Evolutionary conservation across 768 basidiomycete species (phyloP).

Genomic region (Tricholoma sp.): DNA sequence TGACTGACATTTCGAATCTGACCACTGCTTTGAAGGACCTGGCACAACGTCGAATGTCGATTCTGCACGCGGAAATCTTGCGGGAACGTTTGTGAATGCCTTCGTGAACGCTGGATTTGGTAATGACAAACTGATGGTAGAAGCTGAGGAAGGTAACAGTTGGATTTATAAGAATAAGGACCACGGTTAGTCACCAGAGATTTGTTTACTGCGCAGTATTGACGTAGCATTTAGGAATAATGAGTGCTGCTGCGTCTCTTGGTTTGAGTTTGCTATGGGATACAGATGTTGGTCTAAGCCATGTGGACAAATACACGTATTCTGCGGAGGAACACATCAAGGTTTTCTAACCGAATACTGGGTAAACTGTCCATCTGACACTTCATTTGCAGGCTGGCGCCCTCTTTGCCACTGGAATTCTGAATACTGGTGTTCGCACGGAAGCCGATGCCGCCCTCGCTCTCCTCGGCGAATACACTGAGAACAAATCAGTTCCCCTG

Average conservation of each 20-base stretch:
- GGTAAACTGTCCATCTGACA: background rate
- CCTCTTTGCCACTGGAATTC: constrained; percentile 88
- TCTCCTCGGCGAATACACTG: constrained; percentile 84
- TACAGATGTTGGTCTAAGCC: constrained; percentile 87
- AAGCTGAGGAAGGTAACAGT: constrained; percentile 91
- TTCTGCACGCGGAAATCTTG: constrained; percentile 90
- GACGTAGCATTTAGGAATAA: constrained; percentile 61
- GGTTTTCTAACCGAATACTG: constrained; percentile 25
- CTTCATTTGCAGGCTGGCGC: constrained; percentile 66
- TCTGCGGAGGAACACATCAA: constrained; percentile 96
- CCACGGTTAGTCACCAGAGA: constrained; percentile 55
- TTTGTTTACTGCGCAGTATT: background rate
- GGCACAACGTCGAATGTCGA: constrained; percentile 75
- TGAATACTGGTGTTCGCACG: constrained; percentile 84
- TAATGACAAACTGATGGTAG: constrained; percentile 98
- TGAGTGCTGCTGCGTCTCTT: constrained; percentile 92
- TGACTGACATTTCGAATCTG: background rate
- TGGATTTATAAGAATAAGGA: constrained; percentile 99
- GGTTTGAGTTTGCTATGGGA: constrained; percentile 95
- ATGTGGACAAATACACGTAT: constrained; percentile 97
- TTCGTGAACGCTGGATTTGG: constrained; percentile 99
- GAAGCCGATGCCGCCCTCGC: constrained; percentile 93
- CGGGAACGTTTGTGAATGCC: constrained; percentile 97
- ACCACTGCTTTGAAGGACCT: constrained; percentile 38
- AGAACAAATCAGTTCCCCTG: constrained; percentile 78